Evolutionary conservation across 2,329 filamentous ascomycete species (phyloP).

Genomic region (Hymenoscyphus infarciens): DNA sequence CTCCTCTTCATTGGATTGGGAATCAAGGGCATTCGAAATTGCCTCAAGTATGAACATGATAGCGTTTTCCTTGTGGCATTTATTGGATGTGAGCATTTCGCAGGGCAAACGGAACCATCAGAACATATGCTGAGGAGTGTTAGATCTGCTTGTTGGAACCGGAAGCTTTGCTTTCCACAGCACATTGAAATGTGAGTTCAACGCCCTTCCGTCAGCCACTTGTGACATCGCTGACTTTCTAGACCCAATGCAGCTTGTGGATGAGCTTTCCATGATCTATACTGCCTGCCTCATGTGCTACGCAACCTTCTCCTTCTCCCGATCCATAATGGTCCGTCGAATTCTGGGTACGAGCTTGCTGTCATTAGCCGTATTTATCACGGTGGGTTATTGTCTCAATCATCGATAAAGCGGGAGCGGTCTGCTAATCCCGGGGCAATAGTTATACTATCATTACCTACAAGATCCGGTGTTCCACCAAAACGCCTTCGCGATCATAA

Average conservation of each 20-base stretch:
- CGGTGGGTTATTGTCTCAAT: constrained; percentile 38
- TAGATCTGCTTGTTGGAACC: constrained; percentile 37
- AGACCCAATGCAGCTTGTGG: constrained; percentile 70
- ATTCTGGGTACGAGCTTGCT: constrained; percentile 50
- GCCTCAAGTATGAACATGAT: constrained; percentile 68
- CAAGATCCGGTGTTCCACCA: constrained; percentile 72
- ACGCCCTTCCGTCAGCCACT: not conserved
- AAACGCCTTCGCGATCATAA: constrained; percentile 62
- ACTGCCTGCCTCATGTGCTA: constrained; percentile 68
- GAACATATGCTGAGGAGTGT: constrained; percentile 4
- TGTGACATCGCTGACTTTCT: constrained; percentile 8
- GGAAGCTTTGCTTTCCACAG: constrained; percentile 41
- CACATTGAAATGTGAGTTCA: constrained; percentile 39
- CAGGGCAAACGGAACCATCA: not conserved
- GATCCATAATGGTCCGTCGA: constrained; percentile 43
- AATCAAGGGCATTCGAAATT: constrained; percentile 70
- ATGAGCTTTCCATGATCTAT: constrained; percentile 70
- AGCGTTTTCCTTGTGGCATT: constrained; percentile 69
- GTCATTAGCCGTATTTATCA: constrained; percentile 56
- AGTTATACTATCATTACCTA: constrained; percentile 67
- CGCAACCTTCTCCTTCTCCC: constrained; percentile 63
- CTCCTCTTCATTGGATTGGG: constrained; percentile 77
- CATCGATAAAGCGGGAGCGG: constrained; percentile 48
- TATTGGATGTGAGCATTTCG: constrained; percentile 32
- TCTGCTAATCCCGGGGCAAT: constrained; percentile 33